Evolutionary conservation across 2,329 filamentous ascomycete species (phyloP), one percentile per base, ranked within the genome.

Genomic region (Apiospora arundinis): DNA sequence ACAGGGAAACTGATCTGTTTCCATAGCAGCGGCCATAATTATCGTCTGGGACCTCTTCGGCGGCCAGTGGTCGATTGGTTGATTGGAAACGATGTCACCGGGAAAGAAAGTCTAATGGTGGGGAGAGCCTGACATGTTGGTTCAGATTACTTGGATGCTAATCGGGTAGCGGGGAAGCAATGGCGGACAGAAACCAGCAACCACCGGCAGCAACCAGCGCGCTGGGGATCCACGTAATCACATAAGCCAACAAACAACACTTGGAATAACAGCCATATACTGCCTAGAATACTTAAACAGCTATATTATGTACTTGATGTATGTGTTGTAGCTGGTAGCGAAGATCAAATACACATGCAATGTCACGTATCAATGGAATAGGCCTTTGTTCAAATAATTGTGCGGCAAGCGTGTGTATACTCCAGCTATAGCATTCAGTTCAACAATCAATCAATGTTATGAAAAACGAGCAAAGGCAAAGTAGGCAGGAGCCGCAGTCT

Each of bases 1-100:
- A 70, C 68, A 70, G 40, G 68, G 68, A 23, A 70, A 70, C 52
- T 70, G 40, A 5, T 70, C 52, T 42, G 68, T 44, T 45, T 63
- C 68, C 52, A 18, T 65, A 45, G 68, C 60, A 32, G 68, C 56
- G 23, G 49, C 68, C 52, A 69, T 69, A n/a, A 23, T 68, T 23
- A 16, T 68, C 44, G 46, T 68, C 18, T 40, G 44, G 28, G 66
- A n/a, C 66, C 66, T 68, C 46, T 25, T 46, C 23, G 32, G 65
- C 65, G 42, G 65, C 67, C 67, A 37, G 67, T 42, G 11, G 42
- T 42, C 12, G 37, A 45, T 67, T 67, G 40, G 65, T 46, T 9
- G 65, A 67, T 67, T 11, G 65, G 56, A 23, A n/a, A 46, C 44
- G 40, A 45, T 67, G 65, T 42, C 65, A 67, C 65, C 16, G 65